Percentiles rank a stretch among this genome's conserved stretches.
These are phyloP conservation scores for Rhizophagus clarus DNA, from an alignment of 192 early-diverging fungal species.

Conservation along the genomic window DNA sequence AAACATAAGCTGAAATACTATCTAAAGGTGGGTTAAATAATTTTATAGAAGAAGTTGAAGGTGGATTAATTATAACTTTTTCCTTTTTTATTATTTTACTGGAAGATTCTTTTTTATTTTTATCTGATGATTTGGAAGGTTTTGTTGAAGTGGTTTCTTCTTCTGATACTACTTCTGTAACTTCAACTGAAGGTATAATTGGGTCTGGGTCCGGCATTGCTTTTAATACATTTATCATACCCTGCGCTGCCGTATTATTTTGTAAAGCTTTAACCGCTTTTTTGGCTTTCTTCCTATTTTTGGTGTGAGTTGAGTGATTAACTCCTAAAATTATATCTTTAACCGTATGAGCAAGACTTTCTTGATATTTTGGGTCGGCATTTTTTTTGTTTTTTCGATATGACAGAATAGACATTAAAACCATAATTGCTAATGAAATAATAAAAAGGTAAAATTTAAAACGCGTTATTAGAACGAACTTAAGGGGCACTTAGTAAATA, in stretches of 20 bases:
- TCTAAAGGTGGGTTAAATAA: slow-evolving; percentile 19
- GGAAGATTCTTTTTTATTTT: not conserved
- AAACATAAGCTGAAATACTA: slow-evolving; percentile 37
- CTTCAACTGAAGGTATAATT: not conserved
- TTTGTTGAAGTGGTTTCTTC: not conserved
- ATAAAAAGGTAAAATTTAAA: too few species aligned
- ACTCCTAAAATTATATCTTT: slow-evolving; percentile 43
- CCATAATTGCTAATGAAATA: not conserved
- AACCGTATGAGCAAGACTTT: slow-evolving; percentile 40
- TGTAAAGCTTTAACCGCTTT: slow-evolving; percentile 46
- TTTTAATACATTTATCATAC: slow-evolving; percentile 40
- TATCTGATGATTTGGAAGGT: not conserved
- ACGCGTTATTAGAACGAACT: too few species aligned
- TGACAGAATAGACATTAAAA: not conserved
- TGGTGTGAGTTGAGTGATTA: slow-evolving; percentile 37
- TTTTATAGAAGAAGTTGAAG: not conserved
- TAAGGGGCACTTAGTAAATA: too few species aligned
- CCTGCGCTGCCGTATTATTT: slow-evolving; percentile 33
- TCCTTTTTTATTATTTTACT: not conserved
- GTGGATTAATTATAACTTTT: not conserved
- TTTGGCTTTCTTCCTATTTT: slow-evolving; percentile 37
- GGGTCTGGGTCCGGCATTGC: slow-evolving; percentile 50
- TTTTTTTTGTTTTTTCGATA: slow-evolving; percentile 12
- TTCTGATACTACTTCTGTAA: slow-evolving; percentile 29
- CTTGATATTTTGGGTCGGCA: slow-evolving; percentile 35